A percentile compares a stretch with the other conserved stretches of the same genome.
Evolutionary conservation across 192 early-diverging fungal genomes (phyloP).

Genomic region (Geranomyces variabilis): DNA sequence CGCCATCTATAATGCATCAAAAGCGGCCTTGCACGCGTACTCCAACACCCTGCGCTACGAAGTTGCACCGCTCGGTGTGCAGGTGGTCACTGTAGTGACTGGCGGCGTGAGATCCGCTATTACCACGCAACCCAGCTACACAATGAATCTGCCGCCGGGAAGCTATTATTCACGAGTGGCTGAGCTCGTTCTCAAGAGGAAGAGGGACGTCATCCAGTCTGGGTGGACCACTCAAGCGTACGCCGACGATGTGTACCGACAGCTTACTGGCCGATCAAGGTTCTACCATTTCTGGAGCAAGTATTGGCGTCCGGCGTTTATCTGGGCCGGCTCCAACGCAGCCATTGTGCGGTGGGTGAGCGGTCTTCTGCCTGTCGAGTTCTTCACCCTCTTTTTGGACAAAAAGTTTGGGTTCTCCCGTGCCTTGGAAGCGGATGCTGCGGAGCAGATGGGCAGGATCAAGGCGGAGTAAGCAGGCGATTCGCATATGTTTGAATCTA

Average conservation of each 20-base stretch:
- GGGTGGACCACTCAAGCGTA: neutral
- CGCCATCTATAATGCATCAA: constrained; percentile 10
- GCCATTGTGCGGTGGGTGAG: neutral
- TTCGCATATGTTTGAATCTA: too few species aligned
- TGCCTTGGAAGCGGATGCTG: too few species aligned
- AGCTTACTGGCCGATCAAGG: neutral
- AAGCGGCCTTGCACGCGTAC: constrained; percentile 17
- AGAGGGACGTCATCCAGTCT: neutral
- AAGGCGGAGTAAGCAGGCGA: too few species aligned
- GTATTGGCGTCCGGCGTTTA: neutral
- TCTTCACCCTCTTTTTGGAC: constrained; percentile 1
- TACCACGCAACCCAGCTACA: constrained; percentile 12
- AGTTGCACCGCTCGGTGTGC: constrained; percentile 9
- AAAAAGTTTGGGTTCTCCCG: too few species aligned
- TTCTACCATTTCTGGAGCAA: constrained; percentile 15
- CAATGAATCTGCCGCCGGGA: neutral
- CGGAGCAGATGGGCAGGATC: too few species aligned
- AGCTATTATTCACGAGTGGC: neutral
- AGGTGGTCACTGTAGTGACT: constrained; percentile 15
- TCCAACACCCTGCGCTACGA: constrained; percentile 14
- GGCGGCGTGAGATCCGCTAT: constrained; percentile 6
- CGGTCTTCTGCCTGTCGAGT: constrained; percentile 10
- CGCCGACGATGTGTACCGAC: neutral
- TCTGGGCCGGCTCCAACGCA: neutral
- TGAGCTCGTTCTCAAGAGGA: neutral